Percentiles rank a stretch among this genome's conserved stretches.
Conservation (phyloP, 306 rosid genomes). For the Betula pendula region DNA sequence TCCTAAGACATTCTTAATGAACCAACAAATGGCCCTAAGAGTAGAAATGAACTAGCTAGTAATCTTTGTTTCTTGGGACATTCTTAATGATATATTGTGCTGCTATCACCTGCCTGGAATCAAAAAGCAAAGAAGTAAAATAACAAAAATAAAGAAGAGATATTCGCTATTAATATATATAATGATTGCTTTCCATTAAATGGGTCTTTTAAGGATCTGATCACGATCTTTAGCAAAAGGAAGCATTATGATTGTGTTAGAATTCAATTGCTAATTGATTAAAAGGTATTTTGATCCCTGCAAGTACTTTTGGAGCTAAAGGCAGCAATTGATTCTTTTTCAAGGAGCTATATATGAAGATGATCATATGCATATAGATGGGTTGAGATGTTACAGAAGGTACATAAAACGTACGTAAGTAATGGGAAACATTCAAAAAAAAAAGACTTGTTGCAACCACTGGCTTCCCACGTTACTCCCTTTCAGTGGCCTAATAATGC, state of each 20-base stretch:
- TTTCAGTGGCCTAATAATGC: too few species aligned
- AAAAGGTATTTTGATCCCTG: too few species aligned
- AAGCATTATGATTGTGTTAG: not conserved
- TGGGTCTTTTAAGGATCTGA: not conserved
- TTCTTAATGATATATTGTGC: not conserved
- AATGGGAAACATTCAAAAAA: conserved; percentile 4
- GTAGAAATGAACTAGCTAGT: not conserved
- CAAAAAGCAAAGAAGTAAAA: not conserved
- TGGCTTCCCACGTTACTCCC: conserved; percentile 18
- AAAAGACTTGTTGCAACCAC: too few species aligned
- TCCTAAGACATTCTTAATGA: too few species aligned
- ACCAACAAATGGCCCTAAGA: too few species aligned
- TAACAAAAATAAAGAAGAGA: not conserved
- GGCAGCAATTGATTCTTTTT: too few species aligned
- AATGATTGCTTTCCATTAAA: not conserved
- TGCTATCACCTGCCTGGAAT: not conserved
- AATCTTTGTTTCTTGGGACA: not conserved
- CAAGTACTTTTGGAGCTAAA: too few species aligned
- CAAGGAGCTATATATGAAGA: too few species aligned
- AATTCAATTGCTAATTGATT: not conserved
- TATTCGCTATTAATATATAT: not conserved
- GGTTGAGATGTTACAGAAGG: too few species aligned
- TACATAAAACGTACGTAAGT: conserved; percentile 4
- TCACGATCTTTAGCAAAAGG: not conserved
- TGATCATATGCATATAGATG: too few species aligned